Percentiles rank a stretch among this genome's conserved stretches.
These are phyloP conservation scores for Leccinellum luteum DNA, from an alignment of 768 basidiomycete species.

Conservation along the genomic window DNA sequence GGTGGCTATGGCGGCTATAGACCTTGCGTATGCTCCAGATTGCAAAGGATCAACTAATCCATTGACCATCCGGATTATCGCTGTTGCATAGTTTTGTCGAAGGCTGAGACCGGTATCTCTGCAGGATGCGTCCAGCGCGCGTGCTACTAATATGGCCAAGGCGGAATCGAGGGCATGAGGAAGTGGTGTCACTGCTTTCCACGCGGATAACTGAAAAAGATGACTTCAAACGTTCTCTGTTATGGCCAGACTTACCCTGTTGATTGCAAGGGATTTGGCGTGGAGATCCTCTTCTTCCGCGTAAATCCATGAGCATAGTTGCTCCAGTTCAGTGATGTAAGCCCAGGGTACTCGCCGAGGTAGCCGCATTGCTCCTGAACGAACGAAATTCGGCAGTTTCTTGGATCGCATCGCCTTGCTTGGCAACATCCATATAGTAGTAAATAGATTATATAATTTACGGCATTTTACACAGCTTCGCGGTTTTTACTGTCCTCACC, in stretches of 20 bases:
- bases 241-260: slow-evolving; percentile 49
- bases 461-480: no score
- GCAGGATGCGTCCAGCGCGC: slow-evolving; percentile 49
- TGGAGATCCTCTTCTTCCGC: slow-evolving; percentile 56
- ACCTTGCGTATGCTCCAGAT: slow-evolving; percentile 81
- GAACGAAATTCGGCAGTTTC: neutral
- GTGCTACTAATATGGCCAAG: slow-evolving; percentile 57
- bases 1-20: slow-evolving; percentile 84
- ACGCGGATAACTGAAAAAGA: slow-evolving; percentile 63
- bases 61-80: slow-evolving; percentile 88
- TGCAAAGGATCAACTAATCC: slow-evolving; percentile 95
- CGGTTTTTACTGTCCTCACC: no score
- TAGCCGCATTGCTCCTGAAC: slow-evolving; percentile 51
- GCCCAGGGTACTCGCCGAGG: slow-evolving; percentile 85
- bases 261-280: slow-evolving; percentile 57
- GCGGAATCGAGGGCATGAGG: slow-evolving; percentile 81
- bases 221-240: slow-evolving; percentile 4
- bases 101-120: slow-evolving; percentile 43
- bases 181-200: slow-evolving; percentile 71
- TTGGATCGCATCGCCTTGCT: no score
- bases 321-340: slow-evolving; percentile 63
- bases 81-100: slow-evolving; percentile 76
- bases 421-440: slow-evolving; percentile 2
- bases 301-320: slow-evolving; percentile 76
- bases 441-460: no score